Evolutionary conservation across 129 eudicot species (phyloP).

Genomic region (Calendula officinalis): DNA sequence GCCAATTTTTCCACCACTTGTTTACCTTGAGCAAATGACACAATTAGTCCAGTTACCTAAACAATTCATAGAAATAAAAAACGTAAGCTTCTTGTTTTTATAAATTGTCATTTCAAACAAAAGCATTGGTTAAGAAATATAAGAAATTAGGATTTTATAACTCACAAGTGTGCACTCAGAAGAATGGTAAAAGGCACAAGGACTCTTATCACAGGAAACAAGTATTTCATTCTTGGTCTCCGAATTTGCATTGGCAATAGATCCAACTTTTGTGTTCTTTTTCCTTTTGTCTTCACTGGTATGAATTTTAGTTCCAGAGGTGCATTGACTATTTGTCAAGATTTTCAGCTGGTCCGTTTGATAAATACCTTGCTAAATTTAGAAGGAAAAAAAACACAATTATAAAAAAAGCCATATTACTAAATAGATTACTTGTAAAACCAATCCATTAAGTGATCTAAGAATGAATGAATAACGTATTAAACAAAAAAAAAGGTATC

Average conservation of each 20-base stretch:
- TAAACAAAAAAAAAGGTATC: no score
- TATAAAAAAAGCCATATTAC: neutral
- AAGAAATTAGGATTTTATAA: neutral
- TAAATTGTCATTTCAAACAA: neutral
- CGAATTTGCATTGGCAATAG: constrained; percentile 15
- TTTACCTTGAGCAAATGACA: constrained; percentile 64
- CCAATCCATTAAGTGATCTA: no score
- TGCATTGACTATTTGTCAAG: constrained; percentile 7
- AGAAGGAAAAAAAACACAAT: constrained; percentile 23
- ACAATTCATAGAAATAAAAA: constrained; percentile 18
- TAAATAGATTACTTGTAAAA: no score
- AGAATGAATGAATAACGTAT: no score
- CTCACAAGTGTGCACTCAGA: constrained; percentile 56
- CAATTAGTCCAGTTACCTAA: constrained; percentile 74
- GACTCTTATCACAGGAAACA: constrained; percentile 23
- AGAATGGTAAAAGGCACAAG: constrained; percentile 80
- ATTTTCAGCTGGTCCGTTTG: constrained; percentile 30
- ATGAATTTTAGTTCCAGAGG: constrained; percentile 17
- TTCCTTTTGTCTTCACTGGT: constrained; percentile 52
- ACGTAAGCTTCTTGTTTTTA: no score
- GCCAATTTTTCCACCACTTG: constrained; percentile 38
- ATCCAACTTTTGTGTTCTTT: constrained; percentile 38
- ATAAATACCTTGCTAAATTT: constrained; percentile 23
- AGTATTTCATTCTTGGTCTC: constrained; percentile 19
- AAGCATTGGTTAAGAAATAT: neutral